These are phyloP conservation scores for Pichia sp. DNA, from an alignment of 1,139 yeast species.

Conservation along the genomic window DNA sequence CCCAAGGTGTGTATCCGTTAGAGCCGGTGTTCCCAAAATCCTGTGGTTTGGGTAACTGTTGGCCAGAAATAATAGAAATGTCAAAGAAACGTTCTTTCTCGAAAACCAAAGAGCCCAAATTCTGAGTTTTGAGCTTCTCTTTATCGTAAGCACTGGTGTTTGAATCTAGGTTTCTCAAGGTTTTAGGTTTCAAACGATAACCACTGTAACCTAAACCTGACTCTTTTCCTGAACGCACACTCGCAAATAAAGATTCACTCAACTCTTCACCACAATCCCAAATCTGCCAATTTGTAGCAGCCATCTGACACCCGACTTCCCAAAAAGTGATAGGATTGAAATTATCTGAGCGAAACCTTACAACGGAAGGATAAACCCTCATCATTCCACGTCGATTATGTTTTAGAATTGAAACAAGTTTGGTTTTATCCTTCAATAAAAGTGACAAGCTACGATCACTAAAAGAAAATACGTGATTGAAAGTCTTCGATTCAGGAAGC, in stretches of 20 bases:
- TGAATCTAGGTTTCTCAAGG: constrained; percentile 14
- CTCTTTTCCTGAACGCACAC: constrained; percentile 16
- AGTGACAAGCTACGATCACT: constrained; percentile 66
- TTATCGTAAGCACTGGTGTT: constrained; percentile 30
- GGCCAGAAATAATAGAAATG: constrained; percentile 71
- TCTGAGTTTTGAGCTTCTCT: constrained; percentile 17
- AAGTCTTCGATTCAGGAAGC: constrained; percentile 77
- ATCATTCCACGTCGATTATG: constrained; percentile 74
- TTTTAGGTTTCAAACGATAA: constrained; percentile 68
- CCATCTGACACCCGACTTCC: constrained; percentile 88
- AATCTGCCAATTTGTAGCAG: constrained; percentile 96
- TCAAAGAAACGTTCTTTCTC: constrained; percentile 27
- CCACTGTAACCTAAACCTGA: constrained; percentile 51
- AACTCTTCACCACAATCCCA: constrained; percentile 85
- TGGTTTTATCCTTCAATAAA: constrained; percentile 59
- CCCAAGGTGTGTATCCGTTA: constrained; percentile 52
- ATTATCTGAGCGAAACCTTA: constrained; percentile 72
- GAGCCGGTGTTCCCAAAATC: constrained; percentile 38
- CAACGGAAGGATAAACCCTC: constrained; percentile 84
- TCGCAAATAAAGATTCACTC: constrained; percentile 77
- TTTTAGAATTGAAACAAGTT: constrained; percentile 53
- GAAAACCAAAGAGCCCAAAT: constrained; percentile 17
- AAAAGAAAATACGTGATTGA: constrained; percentile 81
- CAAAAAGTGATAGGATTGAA: constrained; percentile 77
- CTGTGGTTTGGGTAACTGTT: constrained; percentile 70